Evolutionary conservation across 1,139 yeast species (phyloP), one percentile per base, ranked within the genome.

Genomic region (Hemisphaericaspora lyxosophila): DNA sequence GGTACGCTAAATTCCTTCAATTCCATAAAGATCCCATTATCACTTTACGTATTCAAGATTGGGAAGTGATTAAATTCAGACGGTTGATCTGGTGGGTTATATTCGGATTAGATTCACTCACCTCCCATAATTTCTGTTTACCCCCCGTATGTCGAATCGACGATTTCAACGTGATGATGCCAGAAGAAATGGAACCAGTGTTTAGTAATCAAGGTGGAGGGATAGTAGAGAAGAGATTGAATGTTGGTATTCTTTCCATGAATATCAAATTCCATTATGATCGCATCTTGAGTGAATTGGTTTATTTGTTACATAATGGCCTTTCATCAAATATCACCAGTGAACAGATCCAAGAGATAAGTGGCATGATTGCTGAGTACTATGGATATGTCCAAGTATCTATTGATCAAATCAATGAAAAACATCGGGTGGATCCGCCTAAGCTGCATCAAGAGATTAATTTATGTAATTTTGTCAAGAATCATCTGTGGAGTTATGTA

Each of bases 1-100:
- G 83, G 34, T 74, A 77, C 46, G 81, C 83, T 1, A 80, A 78
- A 50, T 64, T 74, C 35, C 59, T 78, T 23, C 78, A 76, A 39
- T 57, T 80, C 35, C 79, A 80, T 48, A 71, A 80, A 50, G 86
- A 80, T 48, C 86, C 86, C 0, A 65, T 72, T 3, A 54, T 67
- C 1, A 68, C 73, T 32, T 71, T 78, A 39, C 65, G 73, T 18
- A 68, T 78, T 20, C 60, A 67, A 11, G 75, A 77, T 45, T 60
- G 68, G 53, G 69, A 67, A 38, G 64, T 71, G 9, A 68, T 79
- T 4, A 78, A 76, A 42, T 65, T 72, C 35, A 64, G 82, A 53
- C 63, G 85, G 49, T 52, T 78, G 38, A 53, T 80, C 13, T 80
- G 85, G 85, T 80, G 85, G 84, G 79, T 78, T 26, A 76, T 80